Evolutionary conservation across 352 stramenopile genomes (phyloP), one percentile per base, ranked within the genome.

Genomic region (Phytophthora fragariae): DNA sequence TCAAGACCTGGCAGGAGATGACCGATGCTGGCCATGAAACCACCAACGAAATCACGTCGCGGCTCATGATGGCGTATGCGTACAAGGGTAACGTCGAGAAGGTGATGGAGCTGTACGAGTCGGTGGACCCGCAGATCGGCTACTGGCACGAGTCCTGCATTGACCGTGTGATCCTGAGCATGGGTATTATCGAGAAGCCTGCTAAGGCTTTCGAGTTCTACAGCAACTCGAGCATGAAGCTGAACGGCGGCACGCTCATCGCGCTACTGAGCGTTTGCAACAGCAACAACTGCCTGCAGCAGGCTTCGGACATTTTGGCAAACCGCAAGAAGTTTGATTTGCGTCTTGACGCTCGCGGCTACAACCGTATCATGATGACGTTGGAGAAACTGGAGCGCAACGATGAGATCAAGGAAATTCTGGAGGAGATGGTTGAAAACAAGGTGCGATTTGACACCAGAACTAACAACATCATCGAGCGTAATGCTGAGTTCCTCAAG

Each of bases 311-410:
- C 70, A 92, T 94, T 50, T 65, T 94, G 39, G 81, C 81, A 8
- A 94, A 94, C 73, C 85, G 88, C 68, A 91, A 87, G 68, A 89
- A 86, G 50, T 95, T 95, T 57, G 81, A 92, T 67, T 68, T 95
- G 58, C 70, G 73, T 37, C 76, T 95, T 12, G 77, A 95, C 59
- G 82, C 88, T 14, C 82, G 83, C 64, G 86, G 75, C 21, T 95
- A 92, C 73, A 95, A 95, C 61, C 79, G 73, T 33, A 90, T 95
- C 61, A 69, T 95, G 57, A 77, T 81, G 72, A 90, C 86, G 63
- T 72, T 95, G 57, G 85, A 93, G 66, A 86, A 87, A 53, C 66
- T 95, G n/a, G 76, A 89, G n/a, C 84, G 83, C 35, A 83, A 81
- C 15, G 77, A 83, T 24, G 86, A 93, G 59, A 88, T 95, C 41